Evolutionary conservation across 345 rosid genomes (phyloP).

Genomic region (Rhodomyrtus tomentosa): DNA sequence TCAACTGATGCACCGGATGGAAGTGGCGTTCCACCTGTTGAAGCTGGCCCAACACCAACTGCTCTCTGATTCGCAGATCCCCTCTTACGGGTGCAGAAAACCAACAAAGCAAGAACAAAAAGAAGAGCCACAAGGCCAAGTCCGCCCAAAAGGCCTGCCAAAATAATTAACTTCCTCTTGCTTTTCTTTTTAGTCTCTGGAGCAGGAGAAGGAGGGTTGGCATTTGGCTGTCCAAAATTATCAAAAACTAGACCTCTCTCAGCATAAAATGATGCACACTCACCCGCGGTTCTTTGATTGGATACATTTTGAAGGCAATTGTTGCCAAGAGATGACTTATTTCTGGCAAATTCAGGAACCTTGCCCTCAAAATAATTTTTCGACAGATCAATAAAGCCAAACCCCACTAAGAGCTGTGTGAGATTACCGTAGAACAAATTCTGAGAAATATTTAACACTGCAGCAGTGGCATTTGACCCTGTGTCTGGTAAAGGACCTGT

Average conservation of each 20-base stretch:
- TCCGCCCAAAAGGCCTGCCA: conserved; percentile 62
- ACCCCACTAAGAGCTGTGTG: conserved; percentile 34
- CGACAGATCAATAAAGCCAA: conserved; percentile 37
- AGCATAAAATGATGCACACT: conserved; percentile 57
- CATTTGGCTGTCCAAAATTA: conserved; percentile 66
- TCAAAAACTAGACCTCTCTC: conserved; percentile 58
- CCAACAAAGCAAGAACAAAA: conserved; percentile 23
- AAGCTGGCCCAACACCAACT: conserved; percentile 43
- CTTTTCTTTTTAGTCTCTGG: conserved; percentile 24
- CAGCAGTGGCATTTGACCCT: conserved; percentile 18
- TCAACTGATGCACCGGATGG: conserved; percentile 38
- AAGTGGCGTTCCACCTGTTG: conserved; percentile 21
- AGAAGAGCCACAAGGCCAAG: conserved; percentile 36
- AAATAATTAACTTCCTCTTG: conserved; percentile 31
- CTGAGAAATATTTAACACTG: conserved; percentile 48
- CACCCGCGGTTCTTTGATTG: conserved; percentile 40
- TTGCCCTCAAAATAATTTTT: conserved; percentile 76
- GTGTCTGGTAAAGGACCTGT: conserved; percentile 49
- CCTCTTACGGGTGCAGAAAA: conserved; percentile 31
- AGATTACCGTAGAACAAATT: conserved; percentile 73
- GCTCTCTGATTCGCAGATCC: conserved; percentile 34
- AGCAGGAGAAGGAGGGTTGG: conserved; percentile 24
- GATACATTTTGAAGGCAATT: conserved; percentile 65
- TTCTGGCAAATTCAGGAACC: conserved; percentile 47
- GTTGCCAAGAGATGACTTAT: conserved; percentile 37